These are phyloP conservation scores for Lentinula sp. DNA, from an alignment of 768 basidiomycete genomes.

Conservation along the genomic window DNA sequence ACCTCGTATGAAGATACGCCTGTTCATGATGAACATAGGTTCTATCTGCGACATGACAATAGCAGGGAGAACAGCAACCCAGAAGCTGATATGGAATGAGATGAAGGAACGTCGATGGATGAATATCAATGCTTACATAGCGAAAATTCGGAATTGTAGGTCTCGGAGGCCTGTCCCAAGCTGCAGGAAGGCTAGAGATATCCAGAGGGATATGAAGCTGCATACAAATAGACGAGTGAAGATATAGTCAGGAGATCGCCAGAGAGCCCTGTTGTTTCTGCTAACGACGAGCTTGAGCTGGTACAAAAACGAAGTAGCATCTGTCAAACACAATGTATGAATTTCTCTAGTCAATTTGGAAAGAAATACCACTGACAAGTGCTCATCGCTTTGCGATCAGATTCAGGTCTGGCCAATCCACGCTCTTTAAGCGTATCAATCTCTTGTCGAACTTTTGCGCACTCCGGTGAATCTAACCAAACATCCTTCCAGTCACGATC, in stretches of 20 bases:
- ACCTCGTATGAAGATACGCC: slow-evolving; percentile 39
- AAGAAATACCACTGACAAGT: slow-evolving; percentile 34
- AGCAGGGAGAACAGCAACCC: slow-evolving; percentile 62
- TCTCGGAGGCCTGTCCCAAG: slow-evolving; percentile 59
- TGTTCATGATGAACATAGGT: slow-evolving; percentile 74
- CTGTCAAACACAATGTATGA: slow-evolving; percentile 22
- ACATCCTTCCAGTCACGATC: slow-evolving; percentile 83
- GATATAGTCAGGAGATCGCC: slow-evolving; percentile 82
- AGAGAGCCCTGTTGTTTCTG: slow-evolving; percentile 66
- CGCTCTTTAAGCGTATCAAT: slow-evolving; percentile 41
- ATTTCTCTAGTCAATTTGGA: neutral
- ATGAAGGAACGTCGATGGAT: neutral
- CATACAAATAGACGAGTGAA: slow-evolving; percentile 79
- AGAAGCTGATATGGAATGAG: slow-evolving; percentile 38
- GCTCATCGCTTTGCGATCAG: slow-evolving; percentile 32
- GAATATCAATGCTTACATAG: slow-evolving; percentile 41
- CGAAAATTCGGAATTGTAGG: slow-evolving; percentile 77
- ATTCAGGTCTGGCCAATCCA: slow-evolving; percentile 35
- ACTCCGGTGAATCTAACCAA: slow-evolving; percentile 74
- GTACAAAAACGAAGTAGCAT: slow-evolving; percentile 70
- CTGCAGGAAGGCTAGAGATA: slow-evolving; percentile 77
- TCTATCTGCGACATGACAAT: slow-evolving; percentile 78
- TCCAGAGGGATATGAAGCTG: slow-evolving; percentile 60
- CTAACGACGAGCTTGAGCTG: slow-evolving; percentile 65
- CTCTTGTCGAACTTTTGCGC: slow-evolving; percentile 29